phyloP scores from a whole-genome alignment of 2,329 filamentous ascomycete species.

The Monilinia laxa region DNA sequence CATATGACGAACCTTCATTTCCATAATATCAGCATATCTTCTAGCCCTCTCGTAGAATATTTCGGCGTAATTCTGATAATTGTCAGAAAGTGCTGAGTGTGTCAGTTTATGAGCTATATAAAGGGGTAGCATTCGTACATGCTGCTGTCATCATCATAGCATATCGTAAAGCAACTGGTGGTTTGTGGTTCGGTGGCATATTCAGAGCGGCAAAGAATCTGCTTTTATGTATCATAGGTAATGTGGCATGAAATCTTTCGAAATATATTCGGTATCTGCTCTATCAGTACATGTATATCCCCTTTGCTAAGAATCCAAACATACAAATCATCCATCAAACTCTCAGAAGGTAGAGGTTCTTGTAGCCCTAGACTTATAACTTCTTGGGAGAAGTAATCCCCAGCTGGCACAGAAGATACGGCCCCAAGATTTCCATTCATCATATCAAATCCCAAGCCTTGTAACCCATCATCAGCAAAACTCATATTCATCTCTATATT shows the following conservation, averaged over 20 bases:
- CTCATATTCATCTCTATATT: constrained; percentile 35
- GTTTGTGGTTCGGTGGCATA: constrained; percentile 68
- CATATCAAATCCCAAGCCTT: constrained; percentile 30
- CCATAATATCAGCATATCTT: constrained; percentile 79
- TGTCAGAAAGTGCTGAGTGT: constrained; percentile 56
- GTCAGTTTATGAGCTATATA: background rate
- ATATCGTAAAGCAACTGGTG: constrained; percentile 81
- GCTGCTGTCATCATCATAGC: constrained; percentile 84
- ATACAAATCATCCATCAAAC: constrained; percentile 81
- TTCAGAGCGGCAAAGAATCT: constrained; percentile 76
- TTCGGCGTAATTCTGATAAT: constrained; percentile 69
- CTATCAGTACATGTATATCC: constrained; percentile 23
- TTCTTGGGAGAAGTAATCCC: constrained; percentile 54
- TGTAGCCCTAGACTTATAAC: constrained; percentile 79
- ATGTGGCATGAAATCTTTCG: constrained; percentile 65
- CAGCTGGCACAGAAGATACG: constrained; percentile 25
- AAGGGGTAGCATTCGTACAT: constrained; percentile 32
- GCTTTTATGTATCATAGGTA: constrained; percentile 75
- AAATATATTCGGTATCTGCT: constrained; percentile 73
- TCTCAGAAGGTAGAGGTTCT: constrained; percentile 74
- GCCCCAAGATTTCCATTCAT: constrained; percentile 13
- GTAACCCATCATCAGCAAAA: constrained; percentile 26
- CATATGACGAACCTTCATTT: constrained; percentile 63
- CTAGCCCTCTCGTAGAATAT: constrained; percentile 80
- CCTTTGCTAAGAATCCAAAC: background rate